phyloP scores from a whole-genome alignment of 2,329 filamentous ascomycete genomes.

The Ophiostoma australiae region DNA sequence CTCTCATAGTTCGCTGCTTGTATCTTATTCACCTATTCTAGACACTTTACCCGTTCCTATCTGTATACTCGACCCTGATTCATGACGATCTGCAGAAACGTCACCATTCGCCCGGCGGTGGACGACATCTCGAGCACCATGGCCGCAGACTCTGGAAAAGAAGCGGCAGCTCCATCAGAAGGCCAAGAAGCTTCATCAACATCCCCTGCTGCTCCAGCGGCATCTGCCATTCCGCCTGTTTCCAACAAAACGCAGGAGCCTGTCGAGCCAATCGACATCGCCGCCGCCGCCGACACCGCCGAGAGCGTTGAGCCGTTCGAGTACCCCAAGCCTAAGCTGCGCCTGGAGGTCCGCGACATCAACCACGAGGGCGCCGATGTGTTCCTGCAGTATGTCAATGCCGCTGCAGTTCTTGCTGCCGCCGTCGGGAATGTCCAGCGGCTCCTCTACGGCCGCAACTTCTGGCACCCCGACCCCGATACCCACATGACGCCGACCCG shows the following conservation, averaged over 20 bases:
- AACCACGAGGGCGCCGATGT: constrained; percentile 54
- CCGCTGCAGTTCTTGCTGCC: constrained; percentile 54
- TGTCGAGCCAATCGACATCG: neutral
- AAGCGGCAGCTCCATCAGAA: neutral
- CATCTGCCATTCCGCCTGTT: neutral
- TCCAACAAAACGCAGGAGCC: neutral
- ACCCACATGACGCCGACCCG: constrained; percentile 60
- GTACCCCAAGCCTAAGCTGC: constrained; percentile 51
- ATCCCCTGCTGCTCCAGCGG: neutral
- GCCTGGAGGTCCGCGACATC: constrained; percentile 56
- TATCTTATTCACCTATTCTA: neutral
- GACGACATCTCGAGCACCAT: neutral
- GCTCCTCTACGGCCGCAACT: constrained; percentile 61
- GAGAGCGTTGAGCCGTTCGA: neutral
- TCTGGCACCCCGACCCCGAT: constrained; percentile 37
- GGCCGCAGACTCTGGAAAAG: neutral
- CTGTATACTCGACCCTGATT: neutral
- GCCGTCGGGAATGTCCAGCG: constrained; percentile 65
- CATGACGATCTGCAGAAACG: constrained; percentile 1
- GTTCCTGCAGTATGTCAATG: constrained; percentile 64
- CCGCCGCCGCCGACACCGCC: neutral
- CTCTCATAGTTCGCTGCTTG: neutral
- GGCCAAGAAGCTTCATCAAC: neutral
- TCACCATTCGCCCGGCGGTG: neutral
- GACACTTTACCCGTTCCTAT: neutral